These are phyloP conservation scores for Bretschneidera sinensis DNA, from an alignment of 345 rosid species.

Conservation along the genomic window DNA sequence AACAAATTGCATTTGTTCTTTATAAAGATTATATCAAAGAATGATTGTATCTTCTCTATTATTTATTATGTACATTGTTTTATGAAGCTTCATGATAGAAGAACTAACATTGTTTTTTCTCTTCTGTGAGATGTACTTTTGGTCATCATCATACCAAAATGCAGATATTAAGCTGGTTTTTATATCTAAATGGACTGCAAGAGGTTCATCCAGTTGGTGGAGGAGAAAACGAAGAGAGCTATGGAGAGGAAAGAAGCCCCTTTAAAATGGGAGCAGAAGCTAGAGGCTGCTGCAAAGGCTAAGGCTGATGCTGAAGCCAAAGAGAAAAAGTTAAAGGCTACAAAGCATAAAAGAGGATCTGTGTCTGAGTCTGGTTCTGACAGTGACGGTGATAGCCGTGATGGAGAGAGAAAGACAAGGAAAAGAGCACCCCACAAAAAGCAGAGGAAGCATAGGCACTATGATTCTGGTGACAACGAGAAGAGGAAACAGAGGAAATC, in stretches of 20 bases:
- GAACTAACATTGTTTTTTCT: constrained; percentile 89
- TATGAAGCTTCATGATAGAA: constrained; percentile 21
- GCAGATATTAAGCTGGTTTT: constrained; percentile 75
- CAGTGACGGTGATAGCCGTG: constrained; percentile 37
- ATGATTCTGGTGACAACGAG: constrained; percentile 48
- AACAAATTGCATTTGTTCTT: too few species aligned
- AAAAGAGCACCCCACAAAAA: constrained; percentile 45
- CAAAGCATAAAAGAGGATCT: constrained; percentile 48
- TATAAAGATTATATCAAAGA: too few species aligned
- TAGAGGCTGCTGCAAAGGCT: constrained; percentile 84
- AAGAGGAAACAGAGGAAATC: constrained; percentile 51
- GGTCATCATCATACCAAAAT: constrained; percentile 74
- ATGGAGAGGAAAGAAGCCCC: constrained; percentile 86
- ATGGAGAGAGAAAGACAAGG: constrained; percentile 45
- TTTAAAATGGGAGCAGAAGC: constrained; percentile 92
- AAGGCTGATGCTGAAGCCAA: constrained; percentile 63
- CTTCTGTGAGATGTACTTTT: constrained; percentile 95
- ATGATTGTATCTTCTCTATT: too few species aligned
- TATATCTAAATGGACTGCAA: constrained; percentile 79
- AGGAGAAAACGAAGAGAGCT: constrained; percentile 82
- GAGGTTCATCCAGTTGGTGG: constrained; percentile 90
- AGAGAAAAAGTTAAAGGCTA: constrained; percentile 46
- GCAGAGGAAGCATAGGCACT: constrained; percentile 46
- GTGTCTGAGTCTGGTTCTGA: constrained; percentile 39
- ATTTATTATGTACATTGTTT: not conserved